A percentile compares a stretch with the other conserved stretches of the same genome.
Conservation (phyloP, 2,329 filamentous ascomycete species). For the Fusarium sp. region DNA sequence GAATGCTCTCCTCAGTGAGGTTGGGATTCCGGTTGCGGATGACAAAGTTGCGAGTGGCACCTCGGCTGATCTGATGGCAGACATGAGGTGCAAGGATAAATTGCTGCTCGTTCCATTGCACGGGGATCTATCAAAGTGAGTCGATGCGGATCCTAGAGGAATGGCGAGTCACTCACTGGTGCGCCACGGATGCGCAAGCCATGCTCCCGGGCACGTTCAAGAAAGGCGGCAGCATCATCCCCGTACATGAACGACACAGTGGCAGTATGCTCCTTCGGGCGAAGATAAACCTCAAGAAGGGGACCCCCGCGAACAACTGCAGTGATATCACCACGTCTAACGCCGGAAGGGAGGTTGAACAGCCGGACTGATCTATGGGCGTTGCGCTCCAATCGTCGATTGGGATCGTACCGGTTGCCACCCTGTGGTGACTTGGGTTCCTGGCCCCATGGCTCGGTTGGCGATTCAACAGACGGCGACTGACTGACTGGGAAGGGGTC, state of each 20-base stretch:
- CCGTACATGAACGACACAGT: conserved; percentile 78
- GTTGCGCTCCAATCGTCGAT: conserved; percentile 46
- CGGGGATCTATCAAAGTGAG: conserved; percentile 65
- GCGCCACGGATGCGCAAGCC: conserved; percentile 78
- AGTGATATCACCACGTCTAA: conserved; percentile 74
- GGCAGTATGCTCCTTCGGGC: conserved; percentile 68
- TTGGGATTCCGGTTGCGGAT: conserved; percentile 69
- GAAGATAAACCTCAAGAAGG: conserved; percentile 76
- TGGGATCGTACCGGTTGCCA: not conserved
- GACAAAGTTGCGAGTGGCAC: conserved; percentile 80
- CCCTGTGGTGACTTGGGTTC: not conserved
- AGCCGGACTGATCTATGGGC: conserved; percentile 71
- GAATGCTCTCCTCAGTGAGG: conserved; percentile 73
- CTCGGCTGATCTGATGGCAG: conserved; percentile 70
- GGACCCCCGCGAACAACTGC: conserved; percentile 76
- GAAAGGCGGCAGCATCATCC: conserved; percentile 72
- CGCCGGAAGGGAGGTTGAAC: conserved; percentile 69
- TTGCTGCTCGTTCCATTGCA: conserved; percentile 78
- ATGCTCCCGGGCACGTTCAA: conserved; percentile 71
- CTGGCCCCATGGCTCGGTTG: not conserved
- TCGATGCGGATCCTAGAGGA: not conserved
- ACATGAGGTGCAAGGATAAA: conserved; percentile 74
- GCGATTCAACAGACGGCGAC: not conserved
- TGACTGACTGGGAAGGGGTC: not conserved
- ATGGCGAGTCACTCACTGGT: conserved; percentile 61